These are phyloP conservation scores for Babesia bovis DNA, from an alignment of 169 alveolate genomes.

Conservation along the genomic window DNA sequence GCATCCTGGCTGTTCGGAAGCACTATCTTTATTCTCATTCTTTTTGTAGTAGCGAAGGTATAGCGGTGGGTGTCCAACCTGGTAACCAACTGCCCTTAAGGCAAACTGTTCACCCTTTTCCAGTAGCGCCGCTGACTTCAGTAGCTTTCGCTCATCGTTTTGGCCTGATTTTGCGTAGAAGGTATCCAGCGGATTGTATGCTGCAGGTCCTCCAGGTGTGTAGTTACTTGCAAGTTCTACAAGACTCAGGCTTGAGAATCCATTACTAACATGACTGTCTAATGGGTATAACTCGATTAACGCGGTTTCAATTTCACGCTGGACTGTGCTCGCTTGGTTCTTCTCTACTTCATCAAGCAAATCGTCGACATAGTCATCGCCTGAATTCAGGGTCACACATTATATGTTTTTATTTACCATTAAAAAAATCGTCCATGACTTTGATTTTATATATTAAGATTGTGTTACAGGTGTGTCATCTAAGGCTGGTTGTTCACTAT, in stretches of 20 bases:
- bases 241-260: constrained; percentile 37
- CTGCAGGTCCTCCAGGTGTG: constrained; percentile 39
- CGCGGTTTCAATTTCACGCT: not conserved
- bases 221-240: constrained; percentile 49
- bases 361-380: constrained; percentile 12
- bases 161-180: constrained; percentile 24
- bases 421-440: constrained; percentile 16
- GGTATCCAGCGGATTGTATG: constrained; percentile 10
- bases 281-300: constrained; percentile 30
- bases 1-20: not conserved
- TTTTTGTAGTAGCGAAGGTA: constrained; percentile 37
- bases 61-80: constrained; percentile 46
- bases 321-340: not conserved
- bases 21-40: not conserved
- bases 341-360: constrained; percentile 30
- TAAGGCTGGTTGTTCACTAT: not conserved
- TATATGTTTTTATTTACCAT: constrained; percentile 5
- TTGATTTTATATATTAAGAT: not conserved
- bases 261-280: constrained; percentile 23
- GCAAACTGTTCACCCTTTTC: constrained; percentile 58
- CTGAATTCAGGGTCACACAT: constrained; percentile 21
- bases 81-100: constrained; percentile 33
- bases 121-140: constrained; percentile 37
- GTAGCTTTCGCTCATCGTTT: constrained; percentile 35
- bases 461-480: constrained; percentile 1